Percentiles rank a stretch among this genome's conserved stretches.
Evolutionary conservation across 768 basidiomycete genomes (phyloP).

Genomic region (Hericium erinaceus): DNA sequence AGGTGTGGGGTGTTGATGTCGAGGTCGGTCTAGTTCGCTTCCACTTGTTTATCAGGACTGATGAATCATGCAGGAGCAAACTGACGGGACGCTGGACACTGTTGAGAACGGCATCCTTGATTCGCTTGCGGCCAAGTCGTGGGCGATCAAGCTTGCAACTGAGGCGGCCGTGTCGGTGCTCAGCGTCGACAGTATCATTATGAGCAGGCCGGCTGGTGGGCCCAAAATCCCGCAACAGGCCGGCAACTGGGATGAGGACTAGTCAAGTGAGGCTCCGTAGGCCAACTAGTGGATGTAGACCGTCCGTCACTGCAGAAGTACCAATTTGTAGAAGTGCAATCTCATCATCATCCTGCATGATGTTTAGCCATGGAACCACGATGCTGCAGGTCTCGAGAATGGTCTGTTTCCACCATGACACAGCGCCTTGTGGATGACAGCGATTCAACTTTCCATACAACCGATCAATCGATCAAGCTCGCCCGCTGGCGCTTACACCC

Average conservation of each 20-base stretch:
- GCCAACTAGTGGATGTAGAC: no score
- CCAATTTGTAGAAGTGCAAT: no score
- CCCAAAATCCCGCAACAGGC: conserved; percentile 83
- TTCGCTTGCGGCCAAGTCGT: conserved; percentile 81
- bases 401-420: no score
- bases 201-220: conserved; percentile 88
- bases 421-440: no score
- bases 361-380: no score
- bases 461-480: no score
- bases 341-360: no score
- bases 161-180: conserved; percentile 88
- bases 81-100: conserved; percentile 65
- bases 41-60: neutral
- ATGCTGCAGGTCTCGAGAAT: no score
- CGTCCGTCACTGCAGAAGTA: no score
- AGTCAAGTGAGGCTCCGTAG: neutral
- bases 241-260: conserved; percentile 50
- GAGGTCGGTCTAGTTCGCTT: conserved; percentile 45
- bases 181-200: conserved; percentile 95
- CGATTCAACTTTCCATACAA: no score
- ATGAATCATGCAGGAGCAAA: conserved; percentile 46
- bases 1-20: conserved; percentile 79
- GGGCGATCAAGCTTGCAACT: conserved; percentile 86
- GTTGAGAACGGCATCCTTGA: conserved; percentile 66
- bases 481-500: no score